Base-by-base conservation (phyloP, 805 yeast species). In the Kodamaea sagamina region DNA sequence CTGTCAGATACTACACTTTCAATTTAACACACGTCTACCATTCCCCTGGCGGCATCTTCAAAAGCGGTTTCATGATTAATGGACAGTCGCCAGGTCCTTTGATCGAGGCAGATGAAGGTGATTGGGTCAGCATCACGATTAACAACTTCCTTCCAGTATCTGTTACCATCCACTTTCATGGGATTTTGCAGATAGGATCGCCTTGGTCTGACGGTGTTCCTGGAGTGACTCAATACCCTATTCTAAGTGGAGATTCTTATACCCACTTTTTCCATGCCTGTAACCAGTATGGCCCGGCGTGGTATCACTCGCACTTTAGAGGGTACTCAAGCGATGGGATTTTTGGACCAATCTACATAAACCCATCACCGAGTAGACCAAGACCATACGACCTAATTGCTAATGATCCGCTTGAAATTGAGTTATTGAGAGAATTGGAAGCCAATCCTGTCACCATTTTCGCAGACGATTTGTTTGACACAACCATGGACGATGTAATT, bases 301-400 rank as follows among this genome's bases (percentile, higher is more conserved):
- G 83, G 83, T 78, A 77, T 54, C 84, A 78, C 48, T 68, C 80
- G 4, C 83, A 78, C 41, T 63, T 61, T 42, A 54, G 67, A 7
- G 71, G 74, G 2, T 78, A 77, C 48, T 63, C 71, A 42, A 62
- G 72, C 25, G 77, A 74, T 46, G 82, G 82, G 1, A 51, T 78
- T 3, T 61, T 65, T 13, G 82, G 81, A 5, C 74, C 73, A 1
- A 51, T 78, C 18, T 63, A 75, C 21, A 57, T 72, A 4, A 75
- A 71, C 39, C 71, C 75, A 1, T 47, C 52, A 12, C 53, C 49
- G 0, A 50, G 50, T 6, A 48, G 59, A 15, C 46, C 39, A n/a
- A 51, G 68, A 28, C 69, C 71, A 3, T 72, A 70, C 42, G 47
- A 53, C n/a, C 59, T 57, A 2, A 43, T 61, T 9, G 44, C 65